Evolutionary conservation across 768 basidiomycete species (phyloP).

Genomic region (Suillus discolor): DNA sequence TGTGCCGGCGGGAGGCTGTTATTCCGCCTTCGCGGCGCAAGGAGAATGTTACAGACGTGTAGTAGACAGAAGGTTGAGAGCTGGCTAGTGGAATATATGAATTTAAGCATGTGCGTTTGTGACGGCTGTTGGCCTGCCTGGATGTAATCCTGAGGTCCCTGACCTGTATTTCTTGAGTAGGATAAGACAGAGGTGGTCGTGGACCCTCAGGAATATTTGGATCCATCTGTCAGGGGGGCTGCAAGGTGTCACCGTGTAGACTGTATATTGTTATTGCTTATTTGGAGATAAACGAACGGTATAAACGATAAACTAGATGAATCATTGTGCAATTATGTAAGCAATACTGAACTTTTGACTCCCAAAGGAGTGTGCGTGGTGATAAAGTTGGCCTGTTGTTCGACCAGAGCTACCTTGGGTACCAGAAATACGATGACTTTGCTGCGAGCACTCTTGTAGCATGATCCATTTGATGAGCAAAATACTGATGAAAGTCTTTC

Average conservation of each 20-base stretch:
- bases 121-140: too few relatives aligned
- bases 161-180: neutral
- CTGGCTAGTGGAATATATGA: neutral
- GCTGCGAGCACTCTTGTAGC: constrained; percentile 45
- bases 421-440: constrained; percentile 81
- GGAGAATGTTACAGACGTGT: neutral
- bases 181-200: too few relatives aligned
- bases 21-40: neutral
- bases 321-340: too few relatives aligned
- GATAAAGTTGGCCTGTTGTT: constrained; percentile 77
- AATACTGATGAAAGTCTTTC: constrained; percentile 63
- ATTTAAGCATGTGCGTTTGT: neutral
- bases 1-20: neutral
- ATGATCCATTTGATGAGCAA: constrained; percentile 78
- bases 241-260: too few relatives aligned
- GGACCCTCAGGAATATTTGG: too few relatives aligned
- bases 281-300: too few relatives aligned
- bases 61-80: neutral
- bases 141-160: neutral
- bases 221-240: too few relatives aligned
- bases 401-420: constrained; percentile 82
- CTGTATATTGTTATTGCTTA: too few relatives aligned
- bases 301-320: too few relatives aligned
- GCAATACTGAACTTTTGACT: constrained; percentile 53
- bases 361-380: constrained; percentile 62